Evolutionary conservation across 1,284 basidiomycete genomes (phyloP).

Genomic region (Papiliotrema terrestris): DNA sequence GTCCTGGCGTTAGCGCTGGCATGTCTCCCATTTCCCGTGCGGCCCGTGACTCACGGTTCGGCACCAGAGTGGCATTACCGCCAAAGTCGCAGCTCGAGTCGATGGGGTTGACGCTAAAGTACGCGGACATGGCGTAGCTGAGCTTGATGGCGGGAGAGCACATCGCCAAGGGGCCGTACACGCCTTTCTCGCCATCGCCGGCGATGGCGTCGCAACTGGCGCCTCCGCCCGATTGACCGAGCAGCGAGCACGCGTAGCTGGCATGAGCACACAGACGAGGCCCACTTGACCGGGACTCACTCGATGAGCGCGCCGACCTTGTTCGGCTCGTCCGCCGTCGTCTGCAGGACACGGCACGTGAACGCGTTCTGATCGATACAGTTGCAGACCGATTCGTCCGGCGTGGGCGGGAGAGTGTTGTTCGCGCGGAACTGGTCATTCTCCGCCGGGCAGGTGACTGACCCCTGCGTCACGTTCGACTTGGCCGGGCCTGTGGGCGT

Average conservation of each 20-base stretch:
- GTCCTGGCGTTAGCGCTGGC: slow-evolving; percentile 45
- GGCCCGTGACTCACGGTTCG: slow-evolving; percentile 17
- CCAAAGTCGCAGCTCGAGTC: slow-evolving; percentile 60
- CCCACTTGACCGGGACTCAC: slow-evolving; percentile 20
- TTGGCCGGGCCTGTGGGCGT: slow-evolving; percentile 64
- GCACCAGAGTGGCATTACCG: slow-evolving; percentile 76
- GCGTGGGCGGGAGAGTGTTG: slow-evolving; percentile 73
- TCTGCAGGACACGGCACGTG: slow-evolving; percentile 66
- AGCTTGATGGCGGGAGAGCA: slow-evolving; percentile 69
- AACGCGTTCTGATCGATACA: slow-evolving; percentile 65
- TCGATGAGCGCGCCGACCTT: slow-evolving; percentile 65
- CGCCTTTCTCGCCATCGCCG: slow-evolving; percentile 67
- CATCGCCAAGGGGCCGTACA: slow-evolving; percentile 68
- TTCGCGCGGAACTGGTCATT: slow-evolving; percentile 63
- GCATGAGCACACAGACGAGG: too few species aligned
- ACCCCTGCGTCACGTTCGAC: slow-evolving; percentile 57
- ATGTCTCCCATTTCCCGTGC: too few species aligned
- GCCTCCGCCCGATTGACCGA: slow-evolving; percentile 59
- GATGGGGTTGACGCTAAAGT: slow-evolving; percentile 66
- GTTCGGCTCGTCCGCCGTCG: slow-evolving; percentile 61
- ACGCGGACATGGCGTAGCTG: slow-evolving; percentile 77
- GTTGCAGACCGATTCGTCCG: slow-evolving; percentile 70
- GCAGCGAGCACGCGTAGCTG: slow-evolving; percentile 64
- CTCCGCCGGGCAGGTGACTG: slow-evolving; percentile 63
- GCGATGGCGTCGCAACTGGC: slow-evolving; percentile 63